A percentile compares a stretch with the other conserved stretches of the same genome.
Conservation (phyloP, 1,284 basidiomycete genomes). For the Cryptococcus sp. region DNA sequence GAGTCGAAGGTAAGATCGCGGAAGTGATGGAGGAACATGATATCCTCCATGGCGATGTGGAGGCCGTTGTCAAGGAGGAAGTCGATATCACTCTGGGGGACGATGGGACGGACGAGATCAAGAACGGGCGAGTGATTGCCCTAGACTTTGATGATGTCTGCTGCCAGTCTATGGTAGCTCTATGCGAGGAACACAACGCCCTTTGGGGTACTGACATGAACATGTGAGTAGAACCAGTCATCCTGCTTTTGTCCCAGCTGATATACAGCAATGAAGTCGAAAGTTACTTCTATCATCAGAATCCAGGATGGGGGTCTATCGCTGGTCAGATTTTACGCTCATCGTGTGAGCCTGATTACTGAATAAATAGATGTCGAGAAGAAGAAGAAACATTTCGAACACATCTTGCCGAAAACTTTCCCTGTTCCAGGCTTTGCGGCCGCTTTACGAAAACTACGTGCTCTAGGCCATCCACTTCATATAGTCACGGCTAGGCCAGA, state of each 20-base stretch:
- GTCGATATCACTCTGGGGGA: no score
- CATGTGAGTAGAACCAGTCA: constrained; percentile 18
- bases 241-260: constrained; percentile 14
- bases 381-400: constrained; percentile 19
- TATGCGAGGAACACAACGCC: constrained; percentile 22
- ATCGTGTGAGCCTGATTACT: background rate
- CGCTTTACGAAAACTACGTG: constrained; percentile 21
- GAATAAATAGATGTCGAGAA: constrained; percentile 17
- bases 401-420: constrained; percentile 18
- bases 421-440: constrained; percentile 23
- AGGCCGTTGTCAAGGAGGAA: no score
- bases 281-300: constrained; percentile 29
- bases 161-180: constrained; percentile 20
- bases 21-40: no score
- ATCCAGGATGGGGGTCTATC: constrained; percentile 31
- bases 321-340: constrained; percentile 14
- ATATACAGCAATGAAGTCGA: no score
- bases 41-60: no score
- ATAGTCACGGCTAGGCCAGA: constrained; percentile 30
- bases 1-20: no score
- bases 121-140: constrained; percentile 29
- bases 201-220: constrained; percentile 24
- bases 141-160: constrained; percentile 41
- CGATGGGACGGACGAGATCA: background rate
- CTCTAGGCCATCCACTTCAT: constrained; percentile 36